These are phyloP conservation scores for Jamesozyma jinghongensis DNA, from an alignment of 805 yeast genomes.

Conservation along the genomic window DNA sequence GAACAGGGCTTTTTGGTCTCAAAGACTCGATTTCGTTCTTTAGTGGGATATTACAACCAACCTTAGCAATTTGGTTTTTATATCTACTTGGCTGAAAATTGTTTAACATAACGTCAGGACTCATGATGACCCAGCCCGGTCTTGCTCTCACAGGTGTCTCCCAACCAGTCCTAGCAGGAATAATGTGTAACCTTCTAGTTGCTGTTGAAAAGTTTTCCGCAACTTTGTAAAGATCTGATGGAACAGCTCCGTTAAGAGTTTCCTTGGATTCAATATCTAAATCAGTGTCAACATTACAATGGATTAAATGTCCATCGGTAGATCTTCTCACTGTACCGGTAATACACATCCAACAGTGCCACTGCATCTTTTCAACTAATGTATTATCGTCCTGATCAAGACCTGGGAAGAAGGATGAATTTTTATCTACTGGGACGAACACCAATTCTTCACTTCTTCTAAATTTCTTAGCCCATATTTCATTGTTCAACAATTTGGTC, in stretches of 20 bases:
- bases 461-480: constrained; percentile 56
- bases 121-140: constrained; percentile 84
- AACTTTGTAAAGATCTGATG: constrained; percentile 66
- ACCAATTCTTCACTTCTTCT: constrained; percentile 86
- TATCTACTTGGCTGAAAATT: constrained; percentile 50
- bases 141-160: constrained; percentile 56
- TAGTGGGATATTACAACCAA: constrained; percentile 54
- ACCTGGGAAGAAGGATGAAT: constrained; percentile 58
- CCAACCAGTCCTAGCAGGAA: constrained; percentile 63
- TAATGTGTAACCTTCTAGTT: constrained; percentile 71
- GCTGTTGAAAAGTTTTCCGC: constrained; percentile 86
- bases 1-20: constrained; percentile 74
- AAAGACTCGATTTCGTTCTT: constrained; percentile 66
- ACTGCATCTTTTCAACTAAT: constrained; percentile 62
- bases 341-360: constrained; percentile 98
- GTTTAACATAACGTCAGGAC: constrained; percentile 73
- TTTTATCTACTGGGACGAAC: constrained; percentile 59
- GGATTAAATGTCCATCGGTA: constrained; percentile 73
- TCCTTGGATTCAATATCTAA: constrained; percentile 53
- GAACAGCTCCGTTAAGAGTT: constrained; percentile 44
- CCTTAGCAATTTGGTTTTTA: constrained; percentile 34
- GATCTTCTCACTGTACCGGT: constrained; percentile 89
- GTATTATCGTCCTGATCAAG: constrained; percentile 40
- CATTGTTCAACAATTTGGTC: constrained; percentile 43
- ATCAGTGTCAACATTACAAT: constrained; percentile 89